Evolutionary conservation across 805 yeast genomes (phyloP).

Genomic region (Kluyveromyces dobzhanskii): DNA sequence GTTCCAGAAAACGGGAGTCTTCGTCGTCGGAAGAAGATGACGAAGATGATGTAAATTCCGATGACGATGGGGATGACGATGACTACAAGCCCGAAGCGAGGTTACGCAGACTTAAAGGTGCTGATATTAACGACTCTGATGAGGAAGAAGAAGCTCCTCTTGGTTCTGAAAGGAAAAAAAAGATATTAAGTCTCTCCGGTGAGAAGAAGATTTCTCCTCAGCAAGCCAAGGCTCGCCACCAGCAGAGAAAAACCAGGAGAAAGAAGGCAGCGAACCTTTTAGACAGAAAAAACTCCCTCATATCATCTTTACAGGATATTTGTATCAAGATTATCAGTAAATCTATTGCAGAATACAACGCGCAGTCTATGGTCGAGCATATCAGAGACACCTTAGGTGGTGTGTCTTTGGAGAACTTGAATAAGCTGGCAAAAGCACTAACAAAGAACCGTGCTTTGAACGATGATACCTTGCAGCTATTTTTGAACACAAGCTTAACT

Average conservation of each 20-base stretch:
- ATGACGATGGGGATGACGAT: conserved; percentile 21
- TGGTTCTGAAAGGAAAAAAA: conserved; percentile 11
- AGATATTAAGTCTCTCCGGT: background rate
- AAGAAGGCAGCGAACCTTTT: conserved; percentile 77
- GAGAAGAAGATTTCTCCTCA: conserved; percentile 37
- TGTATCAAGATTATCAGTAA: conserved; percentile 64
- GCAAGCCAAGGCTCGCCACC: conserved; percentile 40
- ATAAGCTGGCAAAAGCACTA: conserved; percentile 65
- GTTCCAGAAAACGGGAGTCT: background rate
- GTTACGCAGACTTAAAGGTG: conserved; percentile 2
- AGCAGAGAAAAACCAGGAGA: conserved; percentile 66
- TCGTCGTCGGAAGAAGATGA: background rate
- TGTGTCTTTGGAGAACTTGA: conserved; percentile 65
- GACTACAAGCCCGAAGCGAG: background rate
- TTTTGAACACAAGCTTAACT: conserved; percentile 52
- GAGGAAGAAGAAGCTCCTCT: conserved; percentile 15
- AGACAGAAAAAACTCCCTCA: conserved; percentile 52
- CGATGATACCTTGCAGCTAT: conserved; percentile 62
- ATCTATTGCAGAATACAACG: conserved; percentile 21
- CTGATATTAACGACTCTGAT: conserved; percentile 8
- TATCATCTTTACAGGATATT: conserved; percentile 73
- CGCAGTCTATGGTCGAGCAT: conserved; percentile 14
- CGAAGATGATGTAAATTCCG: conserved; percentile 7
- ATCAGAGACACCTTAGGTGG: conserved; percentile 72
- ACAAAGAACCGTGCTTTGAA: conserved; percentile 76